Evolutionary conservation across 1,139 yeast species (phyloP).

Genomic region (Meyerozyma guilliermondii): DNA sequence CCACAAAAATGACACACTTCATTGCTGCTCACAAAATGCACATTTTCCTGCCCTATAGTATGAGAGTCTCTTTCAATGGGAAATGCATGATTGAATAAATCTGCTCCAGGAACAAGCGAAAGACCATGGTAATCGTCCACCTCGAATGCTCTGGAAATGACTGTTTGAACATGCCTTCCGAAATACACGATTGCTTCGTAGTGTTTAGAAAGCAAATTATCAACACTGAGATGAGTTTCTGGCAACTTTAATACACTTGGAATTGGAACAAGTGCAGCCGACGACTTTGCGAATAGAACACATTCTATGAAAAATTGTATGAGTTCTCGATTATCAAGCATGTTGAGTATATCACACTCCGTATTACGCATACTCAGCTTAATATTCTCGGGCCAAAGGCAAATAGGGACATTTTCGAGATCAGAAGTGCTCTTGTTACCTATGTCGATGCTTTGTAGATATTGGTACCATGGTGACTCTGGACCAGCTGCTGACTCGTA

Average conservation of each 20-base stretch:
- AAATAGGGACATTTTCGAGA: conserved; percentile 45
- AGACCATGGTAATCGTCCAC: conserved; percentile 72
- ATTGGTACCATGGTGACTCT: conserved; percentile 72
- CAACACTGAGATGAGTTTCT: not conserved
- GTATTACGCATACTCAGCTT: conserved; percentile 54
- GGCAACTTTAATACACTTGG: conserved; percentile 33
- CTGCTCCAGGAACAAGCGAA: conserved; percentile 87
- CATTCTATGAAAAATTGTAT: conserved; percentile 49
- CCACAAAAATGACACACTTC: conserved; percentile 78
- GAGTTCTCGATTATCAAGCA: conserved; percentile 56
- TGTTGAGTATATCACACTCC: conserved; percentile 61
- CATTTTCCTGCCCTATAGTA: conserved; percentile 44
- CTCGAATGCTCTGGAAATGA: conserved; percentile 75
- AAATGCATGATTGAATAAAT: conserved; percentile 72
- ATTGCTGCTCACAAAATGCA: conserved; percentile 68
- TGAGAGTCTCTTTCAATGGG: conserved; percentile 17
- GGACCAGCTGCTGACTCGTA: conserved; percentile 55
- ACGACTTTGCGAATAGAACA: conserved; percentile 40
- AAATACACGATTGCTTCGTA: conserved; percentile 31
- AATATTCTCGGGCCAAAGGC: conserved; percentile 57
- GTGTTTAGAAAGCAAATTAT: conserved; percentile 4
- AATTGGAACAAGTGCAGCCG: conserved; percentile 21
- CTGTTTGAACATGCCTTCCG: conserved; percentile 50
- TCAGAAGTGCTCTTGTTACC: conserved; percentile 15
- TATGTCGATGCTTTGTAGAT: conserved; percentile 51